phyloP scores from a whole-genome alignment of 192 early-diverging fungal genomes.

The Coemansia sp. region DNA sequence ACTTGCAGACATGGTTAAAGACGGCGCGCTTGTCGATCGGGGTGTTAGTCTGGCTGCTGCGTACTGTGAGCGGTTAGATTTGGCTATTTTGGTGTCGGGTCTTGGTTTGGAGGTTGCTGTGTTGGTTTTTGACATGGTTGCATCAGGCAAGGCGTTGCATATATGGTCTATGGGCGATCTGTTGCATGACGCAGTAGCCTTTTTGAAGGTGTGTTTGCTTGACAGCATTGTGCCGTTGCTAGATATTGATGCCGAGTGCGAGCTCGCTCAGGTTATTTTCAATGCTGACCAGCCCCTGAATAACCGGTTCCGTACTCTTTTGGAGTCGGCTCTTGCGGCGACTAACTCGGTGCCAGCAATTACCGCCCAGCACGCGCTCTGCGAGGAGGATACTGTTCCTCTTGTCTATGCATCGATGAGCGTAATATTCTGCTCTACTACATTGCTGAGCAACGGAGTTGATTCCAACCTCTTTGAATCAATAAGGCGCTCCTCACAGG shows the following conservation, averaged over 20 bases:
- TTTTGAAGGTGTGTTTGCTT: conserved; percentile 42
- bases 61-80: conserved; percentile 24
- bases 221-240: conserved; percentile 41
- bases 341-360: conserved; percentile 18
- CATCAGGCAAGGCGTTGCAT: conserved; percentile 28
- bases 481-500: conserved; percentile 40
- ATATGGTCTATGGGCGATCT: conserved; percentile 27
- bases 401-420: conserved; percentile 48
- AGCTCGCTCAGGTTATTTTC: conserved; percentile 12
- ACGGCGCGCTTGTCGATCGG: conserved; percentile 21
- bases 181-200: conserved; percentile 22
- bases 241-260: conserved; percentile 15
- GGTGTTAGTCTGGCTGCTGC: conserved; percentile 13
- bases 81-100: conserved; percentile 16
- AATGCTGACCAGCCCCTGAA: conserved; percentile 6
- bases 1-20: conserved; percentile 34
- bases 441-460: conserved; percentile 16
- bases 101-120: conserved; percentile 41
- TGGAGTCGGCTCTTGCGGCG: conserved; percentile 23
- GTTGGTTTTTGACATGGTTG: conserved; percentile 22
- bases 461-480: conserved; percentile 38
- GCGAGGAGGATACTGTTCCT: conserved; percentile 43
- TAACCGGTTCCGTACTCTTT: conserved; percentile 17
- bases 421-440: conserved; percentile 35
- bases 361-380: conserved; percentile 17